Percentiles rank a stretch among this genome's conserved stretches.
phyloP scores from a whole-genome alignment of 208 protist species.

The Strigomonas oncopelti region DNA sequence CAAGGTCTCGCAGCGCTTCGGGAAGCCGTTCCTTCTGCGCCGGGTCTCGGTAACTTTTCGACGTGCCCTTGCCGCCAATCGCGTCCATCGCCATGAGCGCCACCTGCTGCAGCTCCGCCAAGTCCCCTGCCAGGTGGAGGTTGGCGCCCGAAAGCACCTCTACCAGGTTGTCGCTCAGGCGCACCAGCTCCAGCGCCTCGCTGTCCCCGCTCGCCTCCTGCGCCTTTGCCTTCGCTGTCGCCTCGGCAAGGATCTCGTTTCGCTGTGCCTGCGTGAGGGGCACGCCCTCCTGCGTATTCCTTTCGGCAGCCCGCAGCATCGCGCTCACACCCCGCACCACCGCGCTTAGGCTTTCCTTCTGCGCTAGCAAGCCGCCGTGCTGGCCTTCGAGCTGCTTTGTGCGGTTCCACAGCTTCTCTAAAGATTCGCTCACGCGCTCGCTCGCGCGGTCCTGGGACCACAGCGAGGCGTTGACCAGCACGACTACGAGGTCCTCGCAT shows the following conservation, averaged over 20 bases:
- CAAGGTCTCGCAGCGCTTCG: neutral
- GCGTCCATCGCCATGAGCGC: neutral
- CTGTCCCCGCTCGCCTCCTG: slow-evolving; percentile 16
- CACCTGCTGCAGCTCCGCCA: slow-evolving; percentile 19
- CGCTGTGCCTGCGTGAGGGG: neutral
- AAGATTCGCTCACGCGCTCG: slow-evolving; percentile 36
- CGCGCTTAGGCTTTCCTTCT: slow-evolving; percentile 14
- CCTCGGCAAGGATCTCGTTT: neutral
- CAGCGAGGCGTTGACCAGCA: slow-evolving; percentile 35
- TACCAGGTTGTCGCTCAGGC: slow-evolving; percentile 8
- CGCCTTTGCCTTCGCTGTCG: slow-evolving; percentile 16
- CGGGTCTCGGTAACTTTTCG: neutral
- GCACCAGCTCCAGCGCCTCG: slow-evolving; percentile 12
- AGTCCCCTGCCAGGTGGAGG: slow-evolving; percentile 20
- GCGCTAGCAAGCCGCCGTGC: slow-evolving; percentile 10
- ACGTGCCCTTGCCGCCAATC: neutral
- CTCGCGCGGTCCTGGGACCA: slow-evolving; percentile 32
- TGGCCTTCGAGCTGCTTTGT: slow-evolving; percentile 16
- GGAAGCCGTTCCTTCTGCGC: neutral
- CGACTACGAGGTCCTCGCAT: slow-evolving; percentile 44
- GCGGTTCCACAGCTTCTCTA: slow-evolving; percentile 37
- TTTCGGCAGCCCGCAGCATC: slow-evolving; percentile 11
- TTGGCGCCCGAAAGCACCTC: slow-evolving; percentile 13
- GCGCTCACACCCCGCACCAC: slow-evolving; percentile 16
- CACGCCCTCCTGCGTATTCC: neutral